phyloP scores from a whole-genome alignment of 306 rosid genomes.

The Prunus persica region DNA sequence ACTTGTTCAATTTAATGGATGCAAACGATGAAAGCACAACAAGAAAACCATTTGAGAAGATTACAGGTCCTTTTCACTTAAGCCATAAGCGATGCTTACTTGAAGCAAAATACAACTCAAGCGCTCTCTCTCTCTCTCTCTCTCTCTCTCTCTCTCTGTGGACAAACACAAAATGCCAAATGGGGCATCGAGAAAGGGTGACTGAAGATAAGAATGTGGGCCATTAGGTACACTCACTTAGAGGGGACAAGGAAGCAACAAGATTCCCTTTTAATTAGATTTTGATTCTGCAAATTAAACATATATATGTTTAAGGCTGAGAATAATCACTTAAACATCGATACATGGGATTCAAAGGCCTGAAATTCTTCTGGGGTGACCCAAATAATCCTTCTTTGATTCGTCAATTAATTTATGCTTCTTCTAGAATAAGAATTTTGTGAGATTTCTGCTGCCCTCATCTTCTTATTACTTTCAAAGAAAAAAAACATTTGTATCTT shows the following conservation, averaged over 20 bases:
- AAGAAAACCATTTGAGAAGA: slow-evolving; percentile 4
- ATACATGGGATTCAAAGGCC: slow-evolving; percentile 6
- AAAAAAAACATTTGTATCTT: slow-evolving; percentile 7
- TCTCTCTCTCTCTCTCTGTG: background rate
- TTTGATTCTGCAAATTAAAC: slow-evolving; percentile 35
- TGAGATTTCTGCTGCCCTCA: slow-evolving; percentile 9
- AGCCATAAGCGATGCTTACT: slow-evolving; percentile 11
- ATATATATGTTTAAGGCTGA: slow-evolving; percentile 22
- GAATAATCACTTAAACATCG: slow-evolving; percentile 29
- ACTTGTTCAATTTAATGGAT: background rate
- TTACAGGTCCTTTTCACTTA: slow-evolving; percentile 30
- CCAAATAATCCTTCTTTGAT: background rate
- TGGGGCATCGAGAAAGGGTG: slow-evolving; percentile 27
- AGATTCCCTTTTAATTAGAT: slow-evolving; percentile 29
- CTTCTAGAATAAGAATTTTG: slow-evolving; percentile 38
- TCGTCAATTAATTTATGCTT: slow-evolving; percentile 14
- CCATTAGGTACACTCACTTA: slow-evolving; percentile 36
- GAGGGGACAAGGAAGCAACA: slow-evolving; percentile 48
- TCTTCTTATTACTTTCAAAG: slow-evolving; percentile 30
- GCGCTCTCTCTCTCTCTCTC: background rate
- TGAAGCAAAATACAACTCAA: slow-evolving; percentile 3
- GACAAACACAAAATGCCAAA: slow-evolving; percentile 43
- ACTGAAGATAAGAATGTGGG: slow-evolving; percentile 45
- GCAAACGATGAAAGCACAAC: background rate
- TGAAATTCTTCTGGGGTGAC: background rate